Percentiles rank a stretch among this genome's conserved stretches.
These are phyloP conservation scores for Fusarium duplospermum DNA, from an alignment of 2,329 filamentous ascomycete species.

Conservation along the genomic window DNA sequence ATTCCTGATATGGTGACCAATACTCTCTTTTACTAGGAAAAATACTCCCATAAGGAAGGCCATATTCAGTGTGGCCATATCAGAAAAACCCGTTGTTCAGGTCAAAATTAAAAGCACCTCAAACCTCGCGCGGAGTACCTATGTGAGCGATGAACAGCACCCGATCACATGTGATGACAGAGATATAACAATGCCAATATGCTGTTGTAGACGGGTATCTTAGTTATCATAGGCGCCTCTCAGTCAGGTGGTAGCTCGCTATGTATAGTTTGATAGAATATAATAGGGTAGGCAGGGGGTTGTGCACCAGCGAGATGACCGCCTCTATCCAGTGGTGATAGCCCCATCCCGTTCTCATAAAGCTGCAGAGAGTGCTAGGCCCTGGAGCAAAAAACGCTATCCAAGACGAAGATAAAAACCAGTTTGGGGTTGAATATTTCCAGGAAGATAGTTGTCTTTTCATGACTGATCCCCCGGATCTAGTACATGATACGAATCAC, in stretches of 20 bases:
- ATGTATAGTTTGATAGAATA: not conserved
- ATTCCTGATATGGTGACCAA: not conserved
- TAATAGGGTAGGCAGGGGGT: not conserved
- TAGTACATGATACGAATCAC: not conserved
- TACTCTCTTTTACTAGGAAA: not conserved
- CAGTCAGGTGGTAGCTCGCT: not conserved
- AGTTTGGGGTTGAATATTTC: no score
- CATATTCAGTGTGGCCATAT: not conserved
- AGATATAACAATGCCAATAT: not conserved
- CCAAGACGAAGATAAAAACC: not conserved
- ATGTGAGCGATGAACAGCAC: not conserved
- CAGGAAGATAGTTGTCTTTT: not conserved
- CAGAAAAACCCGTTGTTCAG: not conserved
- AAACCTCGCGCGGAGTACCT: not conserved
- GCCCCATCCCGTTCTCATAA: not conserved
- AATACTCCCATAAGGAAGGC: accelerated
- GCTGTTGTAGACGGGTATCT: not conserved
- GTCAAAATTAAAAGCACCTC: not conserved
- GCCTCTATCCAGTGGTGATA: not conserved
- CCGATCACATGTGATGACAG: not conserved
- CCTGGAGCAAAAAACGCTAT: not conserved
- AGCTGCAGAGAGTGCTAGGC: not conserved
- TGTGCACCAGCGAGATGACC: not conserved
- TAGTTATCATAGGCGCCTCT: not conserved
- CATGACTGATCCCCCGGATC: not conserved